Conservation (phyloP, 495 filamentous ascomycete genomes). For the Margaritispora aquatica region DNA sequence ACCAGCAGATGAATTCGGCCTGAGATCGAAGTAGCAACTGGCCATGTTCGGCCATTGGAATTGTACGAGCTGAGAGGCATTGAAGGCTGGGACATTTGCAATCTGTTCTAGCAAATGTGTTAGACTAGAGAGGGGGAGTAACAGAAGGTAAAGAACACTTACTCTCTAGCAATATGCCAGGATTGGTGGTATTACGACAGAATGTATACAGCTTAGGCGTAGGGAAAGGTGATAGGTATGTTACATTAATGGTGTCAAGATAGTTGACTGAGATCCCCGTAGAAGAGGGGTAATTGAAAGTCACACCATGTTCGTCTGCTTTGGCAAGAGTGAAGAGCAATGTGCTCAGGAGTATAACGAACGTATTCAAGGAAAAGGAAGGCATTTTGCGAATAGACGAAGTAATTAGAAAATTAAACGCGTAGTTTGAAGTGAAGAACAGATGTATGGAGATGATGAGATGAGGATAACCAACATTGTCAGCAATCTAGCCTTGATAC, state of each 20-base stretch:
- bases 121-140: not conserved
- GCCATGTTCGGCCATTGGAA: not conserved
- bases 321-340: not conserved
- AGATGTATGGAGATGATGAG: too few relatives aligned
- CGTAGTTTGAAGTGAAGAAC: too few relatives aligned
- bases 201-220: constrained; percentile 7
- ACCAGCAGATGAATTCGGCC: constrained; percentile 4
- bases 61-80: constrained; percentile 3
- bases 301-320: constrained; percentile 4
- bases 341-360: not conserved
- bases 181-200: constrained; percentile 1
- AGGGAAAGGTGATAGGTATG: constrained; percentile 3
- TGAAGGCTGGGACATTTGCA: not conserved
- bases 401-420: not conserved
- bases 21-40: constrained; percentile 6
- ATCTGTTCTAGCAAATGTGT: not conserved
- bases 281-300: constrained; percentile 1
- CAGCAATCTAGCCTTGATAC: not conserved
- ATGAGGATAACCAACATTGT: too few relatives aligned
- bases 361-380: not conserved
- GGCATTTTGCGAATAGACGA: not conserved
- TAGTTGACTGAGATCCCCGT: not conserved
- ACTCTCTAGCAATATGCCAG: not conserved
- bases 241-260: constrained; percentile 7
- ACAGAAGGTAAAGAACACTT: not conserved